A percentile compares a stretch with the other conserved stretches of the same genome.
Evolutionary conservation across 75 land plant genomes (phyloP).

Genomic region (Sequoia sempervirens): DNA sequence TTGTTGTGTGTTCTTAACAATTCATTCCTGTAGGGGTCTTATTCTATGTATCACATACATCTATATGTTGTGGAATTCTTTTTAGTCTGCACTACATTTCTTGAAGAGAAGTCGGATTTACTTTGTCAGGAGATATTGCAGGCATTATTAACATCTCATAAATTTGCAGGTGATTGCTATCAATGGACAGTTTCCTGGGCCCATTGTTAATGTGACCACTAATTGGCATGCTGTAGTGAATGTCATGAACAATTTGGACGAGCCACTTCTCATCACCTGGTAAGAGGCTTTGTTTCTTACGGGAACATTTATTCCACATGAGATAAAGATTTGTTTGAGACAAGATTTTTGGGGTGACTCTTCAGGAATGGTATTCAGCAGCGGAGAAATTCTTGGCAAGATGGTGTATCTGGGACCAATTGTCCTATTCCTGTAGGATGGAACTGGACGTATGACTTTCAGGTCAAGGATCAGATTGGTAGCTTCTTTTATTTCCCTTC

Average conservation of each 20-base stretch:
- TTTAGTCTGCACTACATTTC: background rate
- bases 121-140: background rate
- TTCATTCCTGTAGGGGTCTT: background rate
- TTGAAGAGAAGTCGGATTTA: background rate
- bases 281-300: constrained; percentile 7
- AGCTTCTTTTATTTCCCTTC: constrained; percentile 89
- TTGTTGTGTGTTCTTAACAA: background rate
- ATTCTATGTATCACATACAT: background rate
- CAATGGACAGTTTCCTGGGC: constrained; percentile 87
- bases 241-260: constrained; percentile 79
- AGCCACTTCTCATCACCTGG: constrained; percentile 80
- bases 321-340: background rate
- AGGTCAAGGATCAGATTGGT: constrained; percentile 91
- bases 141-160: background rate
- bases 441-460: constrained; percentile 90
- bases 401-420: constrained; percentile 85
- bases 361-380: constrained; percentile 72
- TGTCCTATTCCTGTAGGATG: constrained; percentile 79
- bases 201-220: constrained; percentile 67
- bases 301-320: background rate
- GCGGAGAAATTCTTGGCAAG: constrained; percentile 80
- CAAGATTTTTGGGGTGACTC: background rate
- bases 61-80: background rate
- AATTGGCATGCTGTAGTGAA: constrained; percentile 73
- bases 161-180: constrained; percentile 78